Evolutionary conservation across 208 protist genomes (phyloP).

Genomic region (Leishmania martiniquensis): DNA sequence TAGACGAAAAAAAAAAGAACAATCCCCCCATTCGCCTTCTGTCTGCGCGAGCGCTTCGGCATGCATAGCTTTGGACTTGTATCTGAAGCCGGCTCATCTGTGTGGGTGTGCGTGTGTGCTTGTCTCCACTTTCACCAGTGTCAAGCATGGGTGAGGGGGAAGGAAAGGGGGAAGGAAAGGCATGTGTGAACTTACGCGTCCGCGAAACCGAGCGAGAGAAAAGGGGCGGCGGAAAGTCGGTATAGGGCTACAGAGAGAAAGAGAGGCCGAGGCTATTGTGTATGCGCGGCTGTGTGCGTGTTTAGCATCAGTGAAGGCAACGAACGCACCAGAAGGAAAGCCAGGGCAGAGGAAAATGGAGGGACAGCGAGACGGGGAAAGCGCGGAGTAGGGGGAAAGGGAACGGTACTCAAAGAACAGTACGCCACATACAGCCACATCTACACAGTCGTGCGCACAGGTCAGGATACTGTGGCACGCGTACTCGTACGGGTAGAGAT

Average conservation of each 20-base stretch:
- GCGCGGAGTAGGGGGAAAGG: not conserved
- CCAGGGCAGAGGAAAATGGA: not conserved
- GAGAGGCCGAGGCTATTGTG: not conserved
- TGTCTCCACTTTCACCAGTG: not conserved
- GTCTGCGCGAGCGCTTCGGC: not conserved
- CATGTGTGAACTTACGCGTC: not conserved
- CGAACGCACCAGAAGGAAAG: not conserved
- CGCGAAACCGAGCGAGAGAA: not conserved
- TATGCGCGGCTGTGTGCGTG: not conserved
- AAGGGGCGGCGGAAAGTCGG: not conserved
- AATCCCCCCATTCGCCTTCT: not conserved
- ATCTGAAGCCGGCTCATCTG: not conserved
- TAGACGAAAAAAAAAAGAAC: constrained; percentile 11
- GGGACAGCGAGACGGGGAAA: not conserved
- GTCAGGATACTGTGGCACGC: not conserved
- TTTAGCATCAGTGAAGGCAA: not conserved
- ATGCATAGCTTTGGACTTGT: not conserved
- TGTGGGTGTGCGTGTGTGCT: not conserved
- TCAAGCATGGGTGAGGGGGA: not conserved
- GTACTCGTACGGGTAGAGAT: no score
- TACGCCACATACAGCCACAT: not conserved
- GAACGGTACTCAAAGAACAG: not conserved
- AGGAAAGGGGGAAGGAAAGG: constrained; percentile 8
- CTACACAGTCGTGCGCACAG: constrained; percentile 9
- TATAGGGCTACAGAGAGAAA: not conserved